phyloP scores from a whole-genome alignment of 768 basidiomycete genomes.

The Amyloporia xantha region DNA sequence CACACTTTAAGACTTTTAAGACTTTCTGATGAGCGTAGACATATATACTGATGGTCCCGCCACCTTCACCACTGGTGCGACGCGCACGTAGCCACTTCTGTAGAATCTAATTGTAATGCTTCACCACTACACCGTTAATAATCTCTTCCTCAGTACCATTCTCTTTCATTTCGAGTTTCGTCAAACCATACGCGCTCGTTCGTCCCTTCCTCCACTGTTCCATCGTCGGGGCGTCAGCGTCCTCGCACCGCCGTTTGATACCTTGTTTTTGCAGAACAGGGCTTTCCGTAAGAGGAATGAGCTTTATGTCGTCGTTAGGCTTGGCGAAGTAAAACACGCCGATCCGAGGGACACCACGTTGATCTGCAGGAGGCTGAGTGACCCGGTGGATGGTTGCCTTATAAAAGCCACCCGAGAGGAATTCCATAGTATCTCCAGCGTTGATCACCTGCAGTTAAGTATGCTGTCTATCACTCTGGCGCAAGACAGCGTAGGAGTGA shows the following conservation, averaged over 20 bases:
- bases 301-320: constrained; percentile 23
- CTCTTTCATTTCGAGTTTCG: constrained; percentile 23
- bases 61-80: no score
- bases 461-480: constrained; percentile 13
- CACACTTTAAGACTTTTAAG: no score
- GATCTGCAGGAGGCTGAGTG: constrained; percentile 28
- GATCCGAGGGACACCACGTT: constrained; percentile 27
- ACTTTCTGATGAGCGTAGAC: no score
- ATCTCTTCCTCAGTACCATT: no score
- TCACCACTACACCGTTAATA: no score
- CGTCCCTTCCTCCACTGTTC: constrained; percentile 27
- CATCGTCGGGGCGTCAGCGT: constrained; percentile 23
- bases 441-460: constrained; percentile 30
- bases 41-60: no score
- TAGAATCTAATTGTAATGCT: no score
- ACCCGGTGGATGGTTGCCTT: constrained; percentile 33
- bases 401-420: no score
- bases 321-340: constrained; percentile 30
- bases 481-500: constrained; percentile 29
- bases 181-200: constrained; percentile 23
- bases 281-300: constrained; percentile 25
- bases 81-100: no score
- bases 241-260: constrained; percentile 20
- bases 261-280: constrained; percentile 26
- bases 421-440: no score